Base-by-base conservation (phyloP, 805 yeast species). In the Candida adriatica region DNA sequence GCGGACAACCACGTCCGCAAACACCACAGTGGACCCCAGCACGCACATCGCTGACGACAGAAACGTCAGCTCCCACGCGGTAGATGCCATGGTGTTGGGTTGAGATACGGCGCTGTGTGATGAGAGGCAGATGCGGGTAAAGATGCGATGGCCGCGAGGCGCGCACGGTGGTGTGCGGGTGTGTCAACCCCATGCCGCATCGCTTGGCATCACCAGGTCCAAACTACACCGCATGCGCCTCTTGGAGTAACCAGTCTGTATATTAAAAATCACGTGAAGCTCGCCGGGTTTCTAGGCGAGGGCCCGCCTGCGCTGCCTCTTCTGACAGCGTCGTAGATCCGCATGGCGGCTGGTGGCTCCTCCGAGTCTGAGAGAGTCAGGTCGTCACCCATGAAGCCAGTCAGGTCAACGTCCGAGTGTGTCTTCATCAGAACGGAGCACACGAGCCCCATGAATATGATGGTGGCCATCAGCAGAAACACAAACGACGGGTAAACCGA, bases 31-130 rank as follows among this genome's bases (percentile, higher is more conserved):
- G 33, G 87, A 75, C 2, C 97, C 97, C 3, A 69, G 37, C 1
- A 81, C 57, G 40, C 96, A 85, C 31, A 86, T 72, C 7, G 70
- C 31, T 3, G 94, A 79, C 8, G 94, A 73, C 16, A 81, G 62
- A 1, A 63, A 41, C 2, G 90, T 76, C 27, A 82, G 59, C 2
- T 67, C 28, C 88, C 88, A 81, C 2, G 83, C 86, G 49, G 73
- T 45, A n/a, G n/a, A n/a, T n/a, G n/a, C n/a, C n/a, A n/a, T n/a
- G n/a, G n/a, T n/a, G n/a, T n/a, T n/a, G n/a, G n/a, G n/a, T n/a
- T n/a, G n/a, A n/a, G n/a, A n/a, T n/a, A n/a, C n/a, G n/a, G n/a
- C n/a, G n/a, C n/a, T n/a, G n/a, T n/a, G n/a, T n/a, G n/a, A n/a
- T n/a, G n/a, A n/a, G n/a, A n/a, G n/a, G n/a, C n/a, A n/a, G n/a